Percentiles rank a stretch among this genome's conserved stretches.
These are phyloP conservation scores for Fagopyrum esculentum DNA, from an alignment of 148 eudicot genomes.

Conservation along the genomic window DNA sequence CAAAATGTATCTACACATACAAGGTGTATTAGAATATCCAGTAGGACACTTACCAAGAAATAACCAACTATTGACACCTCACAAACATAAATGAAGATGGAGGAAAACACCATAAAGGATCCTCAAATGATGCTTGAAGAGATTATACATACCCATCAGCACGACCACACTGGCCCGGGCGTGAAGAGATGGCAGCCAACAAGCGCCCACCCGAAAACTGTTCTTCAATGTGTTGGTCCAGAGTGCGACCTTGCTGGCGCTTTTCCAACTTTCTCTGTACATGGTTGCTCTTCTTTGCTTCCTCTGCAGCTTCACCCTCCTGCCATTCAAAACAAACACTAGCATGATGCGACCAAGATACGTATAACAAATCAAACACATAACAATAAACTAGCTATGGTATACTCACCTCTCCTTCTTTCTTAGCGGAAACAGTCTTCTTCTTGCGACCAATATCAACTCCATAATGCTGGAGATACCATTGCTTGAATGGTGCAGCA, in stretches of 20 bases:
- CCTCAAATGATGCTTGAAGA: no score
- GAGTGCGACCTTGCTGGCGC: conserved; percentile 40
- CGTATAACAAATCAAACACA: no score
- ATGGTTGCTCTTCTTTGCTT: conserved; percentile 58
- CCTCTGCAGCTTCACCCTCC: conserved; percentile 54
- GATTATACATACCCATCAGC: conserved; percentile 45
- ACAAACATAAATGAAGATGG: no score
- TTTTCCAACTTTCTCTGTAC: conserved; percentile 44
- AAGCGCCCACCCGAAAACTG: conserved; percentile 60
- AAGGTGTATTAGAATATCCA: conserved; percentile 22
- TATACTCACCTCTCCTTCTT: conserved; percentile 57
- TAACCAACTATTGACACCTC: no score
- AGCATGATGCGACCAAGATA: no score
- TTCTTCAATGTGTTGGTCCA: conserved; percentile 59
- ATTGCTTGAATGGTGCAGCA: conserved; percentile 78
- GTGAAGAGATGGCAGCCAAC: conserved; percentile 62
- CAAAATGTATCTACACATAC: neutral
- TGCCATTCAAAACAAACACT: conserved; percentile 2
- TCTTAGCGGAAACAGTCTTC: conserved; percentile 55
- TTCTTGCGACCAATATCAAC: conserved; percentile 53
- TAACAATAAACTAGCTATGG: no score
- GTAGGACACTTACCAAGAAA: no score
- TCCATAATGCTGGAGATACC: conserved; percentile 39
- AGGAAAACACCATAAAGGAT: no score
- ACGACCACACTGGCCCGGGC: conserved; percentile 78